A percentile compares a stretch with the other conserved stretches of the same genome.
Conservation (phyloP, 441 rosid species). For the Bruguiera hainesii region DNA sequence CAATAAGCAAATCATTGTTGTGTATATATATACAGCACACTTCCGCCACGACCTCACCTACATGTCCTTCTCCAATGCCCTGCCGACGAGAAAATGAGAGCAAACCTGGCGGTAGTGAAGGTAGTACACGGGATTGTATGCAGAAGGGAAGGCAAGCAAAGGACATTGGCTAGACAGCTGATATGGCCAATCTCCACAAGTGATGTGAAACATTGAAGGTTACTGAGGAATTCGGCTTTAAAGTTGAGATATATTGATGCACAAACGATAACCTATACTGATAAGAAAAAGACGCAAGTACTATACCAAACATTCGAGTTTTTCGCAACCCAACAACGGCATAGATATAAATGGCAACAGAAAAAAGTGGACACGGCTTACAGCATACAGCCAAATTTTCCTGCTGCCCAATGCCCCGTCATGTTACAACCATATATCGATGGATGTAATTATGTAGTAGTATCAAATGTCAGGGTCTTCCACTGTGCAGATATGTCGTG, state of each 20-base stretch:
- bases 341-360: slow-evolving; percentile 21
- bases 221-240: background rate
- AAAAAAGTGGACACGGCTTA: slow-evolving; percentile 21
- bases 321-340: slow-evolving; percentile 31
- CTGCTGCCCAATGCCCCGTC: background rate
- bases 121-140: background rate
- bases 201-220: slow-evolving; percentile 22
- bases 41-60: no score
- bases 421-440: no score
- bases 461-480: no score
- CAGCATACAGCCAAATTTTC: slow-evolving; percentile 16
- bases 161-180: slow-evolving; percentile 29
- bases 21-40: no score
- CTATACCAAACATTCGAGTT: slow-evolving; percentile 33
- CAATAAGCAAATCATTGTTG: slow-evolving; percentile 21
- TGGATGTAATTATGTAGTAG: no score
- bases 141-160: slow-evolving; percentile 8
- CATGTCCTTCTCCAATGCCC: no score
- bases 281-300: slow-evolving; percentile 24
- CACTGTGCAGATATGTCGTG: no score
- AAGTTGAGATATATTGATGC: slow-evolving; percentile 21
- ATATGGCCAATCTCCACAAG: slow-evolving; percentile 20
- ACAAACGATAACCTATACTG: slow-evolving; percentile 25
- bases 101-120: background rate
- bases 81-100: no score